phyloP scores from a whole-genome alignment of 163 green algal genomes.

The Chloromonas sp. region DNA sequence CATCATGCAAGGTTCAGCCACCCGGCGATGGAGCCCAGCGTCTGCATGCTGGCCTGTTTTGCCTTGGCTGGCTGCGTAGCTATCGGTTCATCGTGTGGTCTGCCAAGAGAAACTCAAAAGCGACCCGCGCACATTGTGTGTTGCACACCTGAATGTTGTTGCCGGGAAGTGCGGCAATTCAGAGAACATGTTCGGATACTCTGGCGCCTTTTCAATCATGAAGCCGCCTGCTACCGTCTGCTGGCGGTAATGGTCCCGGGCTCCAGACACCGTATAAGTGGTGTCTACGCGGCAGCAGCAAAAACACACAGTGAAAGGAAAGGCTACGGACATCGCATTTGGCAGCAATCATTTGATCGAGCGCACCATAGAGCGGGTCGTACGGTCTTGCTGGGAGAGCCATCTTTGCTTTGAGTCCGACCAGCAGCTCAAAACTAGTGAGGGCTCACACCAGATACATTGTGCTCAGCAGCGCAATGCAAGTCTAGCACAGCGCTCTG shows the following conservation, averaged over 20 bases:
- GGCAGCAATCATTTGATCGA: too few species aligned
- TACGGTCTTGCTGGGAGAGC: not conserved
- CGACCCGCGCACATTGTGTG: too few species aligned
- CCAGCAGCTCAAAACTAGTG: too few species aligned
- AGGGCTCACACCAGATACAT: too few species aligned
- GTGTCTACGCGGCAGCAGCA: conserved; percentile 35
- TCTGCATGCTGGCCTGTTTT: too few species aligned
- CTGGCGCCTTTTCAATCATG: conserved; percentile 41
- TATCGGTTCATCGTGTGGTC: too few species aligned
- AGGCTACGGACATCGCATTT: too few species aligned
- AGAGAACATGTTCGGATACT: conserved; percentile 66
- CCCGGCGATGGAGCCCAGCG: too few species aligned
- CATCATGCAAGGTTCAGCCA: not conserved
- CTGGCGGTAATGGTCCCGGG: conserved; percentile 60
- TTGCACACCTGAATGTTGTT: conserved; percentile 31
- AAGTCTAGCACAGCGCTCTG: too few species aligned
- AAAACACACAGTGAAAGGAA: not conserved
- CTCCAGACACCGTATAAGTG: conserved; percentile 57
- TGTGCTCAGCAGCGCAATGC: too few species aligned
- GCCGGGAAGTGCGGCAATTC: conserved; percentile 56
- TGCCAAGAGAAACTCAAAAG: too few species aligned
- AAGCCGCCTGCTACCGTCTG: conserved; percentile 52
- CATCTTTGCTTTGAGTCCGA: not conserved
- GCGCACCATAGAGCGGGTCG: not conserved
- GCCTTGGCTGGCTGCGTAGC: too few species aligned